These are phyloP conservation scores for Colletotrichum sp. DNA, from an alignment of 2,329 filamentous ascomycete genomes.

Conservation along the genomic window DNA sequence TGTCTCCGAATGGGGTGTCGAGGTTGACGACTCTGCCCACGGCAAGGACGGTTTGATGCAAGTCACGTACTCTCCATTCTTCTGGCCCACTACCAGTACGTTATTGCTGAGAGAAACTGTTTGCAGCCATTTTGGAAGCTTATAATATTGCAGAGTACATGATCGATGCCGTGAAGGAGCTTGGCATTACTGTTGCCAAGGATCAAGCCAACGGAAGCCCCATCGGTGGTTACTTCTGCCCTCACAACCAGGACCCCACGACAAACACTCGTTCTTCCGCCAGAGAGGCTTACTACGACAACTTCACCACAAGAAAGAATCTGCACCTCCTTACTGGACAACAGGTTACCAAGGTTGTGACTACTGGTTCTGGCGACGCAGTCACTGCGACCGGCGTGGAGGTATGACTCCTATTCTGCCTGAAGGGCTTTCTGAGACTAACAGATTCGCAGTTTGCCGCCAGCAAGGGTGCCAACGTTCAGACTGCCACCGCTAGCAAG, in stretches of 20 bases:
- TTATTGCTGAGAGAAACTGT: background rate
- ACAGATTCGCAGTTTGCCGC: background rate
- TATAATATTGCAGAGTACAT: slow-evolving; percentile 15
- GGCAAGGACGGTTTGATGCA: slow-evolving; percentile 31
- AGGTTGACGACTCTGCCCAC: slow-evolving; percentile 28
- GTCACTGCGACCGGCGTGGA: slow-evolving; percentile 23
- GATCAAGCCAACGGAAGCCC: slow-evolving; percentile 22
- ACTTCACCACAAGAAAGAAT: slow-evolving; percentile 25
- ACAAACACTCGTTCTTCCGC: slow-evolving; percentile 32
- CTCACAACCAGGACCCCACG: slow-evolving; percentile 26
- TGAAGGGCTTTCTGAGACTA: background rate
- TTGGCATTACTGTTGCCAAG: slow-evolving; percentile 18
- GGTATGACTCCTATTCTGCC: background rate
- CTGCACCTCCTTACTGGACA: slow-evolving; percentile 31
- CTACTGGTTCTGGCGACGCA: background rate
- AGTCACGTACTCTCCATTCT: slow-evolving; percentile 33
- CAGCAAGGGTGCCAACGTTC: background rate
- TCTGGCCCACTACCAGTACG: slow-evolving; percentile 31
- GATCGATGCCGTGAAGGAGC: slow-evolving; percentile 22
- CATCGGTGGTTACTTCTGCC: slow-evolving; percentile 26
- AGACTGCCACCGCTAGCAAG: slow-evolving; percentile 25
- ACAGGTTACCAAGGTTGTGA: slow-evolving; percentile 30
- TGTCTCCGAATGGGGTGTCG: slow-evolving; percentile 29
- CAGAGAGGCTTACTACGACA: slow-evolving; percentile 31
- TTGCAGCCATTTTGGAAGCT: background rate